Percentiles rank a stretch among this genome's conserved stretches.
Conservation (phyloP, 2,329 filamentous ascomycete genomes). For the Mycogone perniciosa region DNA sequence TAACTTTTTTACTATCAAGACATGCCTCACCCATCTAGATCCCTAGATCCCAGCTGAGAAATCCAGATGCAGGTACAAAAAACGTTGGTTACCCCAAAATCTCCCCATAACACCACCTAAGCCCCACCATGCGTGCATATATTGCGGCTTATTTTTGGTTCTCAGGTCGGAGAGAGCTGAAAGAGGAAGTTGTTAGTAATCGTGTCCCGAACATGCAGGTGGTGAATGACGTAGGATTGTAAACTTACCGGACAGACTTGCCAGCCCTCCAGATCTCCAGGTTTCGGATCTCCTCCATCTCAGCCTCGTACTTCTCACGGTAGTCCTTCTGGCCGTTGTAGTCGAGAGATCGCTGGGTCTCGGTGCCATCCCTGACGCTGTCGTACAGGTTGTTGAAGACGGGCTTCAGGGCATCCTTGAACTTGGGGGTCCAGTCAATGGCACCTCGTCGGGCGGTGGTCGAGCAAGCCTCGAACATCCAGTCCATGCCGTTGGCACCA, state of each 20-base stretch:
- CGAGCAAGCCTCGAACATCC: slow-evolving; percentile 99
- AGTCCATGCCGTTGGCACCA: slow-evolving; percentile 97
- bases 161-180: slow-evolving; percentile 71
- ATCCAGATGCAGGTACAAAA: slow-evolving; percentile 10
- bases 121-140: neutral
- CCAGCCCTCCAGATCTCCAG: slow-evolving; percentile 99
- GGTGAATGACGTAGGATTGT: neutral
- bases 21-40: slow-evolving; percentile 10
- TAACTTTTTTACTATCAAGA: slow-evolving; percentile 9
- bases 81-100: slow-evolving; percentile 1
- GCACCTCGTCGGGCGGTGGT: slow-evolving; percentile 97
- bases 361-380: slow-evolving; percentile 80
- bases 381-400: slow-evolving; percentile 98
- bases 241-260: slow-evolving; percentile 80
- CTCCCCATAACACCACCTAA: slow-evolving; percentile 4
- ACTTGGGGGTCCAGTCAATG: slow-evolving; percentile 95
- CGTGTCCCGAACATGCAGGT: neutral
- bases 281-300: slow-evolving; percentile 97
- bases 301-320: slow-evolving; percentile 92
- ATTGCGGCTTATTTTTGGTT: slow-evolving; percentile 54
- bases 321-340: slow-evolving; percentile 97
- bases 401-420: slow-evolving; percentile 98
- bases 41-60: slow-evolving; percentile 7
- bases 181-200: slow-evolving; percentile 18
- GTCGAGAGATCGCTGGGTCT: slow-evolving; percentile 94